These are phyloP conservation scores for Agapanthus africanus DNA, from an alignment of 106 monocot species.

Conservation along the genomic window DNA sequence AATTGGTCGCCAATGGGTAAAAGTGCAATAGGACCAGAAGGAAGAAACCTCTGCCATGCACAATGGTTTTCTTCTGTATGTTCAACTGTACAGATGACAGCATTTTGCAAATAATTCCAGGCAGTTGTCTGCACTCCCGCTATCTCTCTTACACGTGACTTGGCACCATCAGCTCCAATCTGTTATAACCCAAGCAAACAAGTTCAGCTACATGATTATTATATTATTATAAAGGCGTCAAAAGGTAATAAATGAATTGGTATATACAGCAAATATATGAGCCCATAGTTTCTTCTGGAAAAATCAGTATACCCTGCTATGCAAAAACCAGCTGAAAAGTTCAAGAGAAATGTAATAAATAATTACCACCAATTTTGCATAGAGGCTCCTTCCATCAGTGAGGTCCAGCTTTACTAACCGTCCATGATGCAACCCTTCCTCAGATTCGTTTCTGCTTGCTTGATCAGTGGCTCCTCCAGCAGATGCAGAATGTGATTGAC, in stretches of 20 bases:
- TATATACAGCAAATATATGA: neutral
- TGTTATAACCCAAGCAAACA: slow-evolving; percentile 20
- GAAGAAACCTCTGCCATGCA: slow-evolving; percentile 98
- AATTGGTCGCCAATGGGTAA: slow-evolving; percentile 74
- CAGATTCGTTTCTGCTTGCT: slow-evolving; percentile 1
- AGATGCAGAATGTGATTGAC: slow-evolving; percentile 20
- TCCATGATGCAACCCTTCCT: slow-evolving; percentile 10
- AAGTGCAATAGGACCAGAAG: slow-evolving; percentile 93
- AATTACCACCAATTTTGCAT: slow-evolving; percentile 92
- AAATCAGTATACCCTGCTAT: neutral
- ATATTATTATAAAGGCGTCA: neutral
- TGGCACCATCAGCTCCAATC: slow-evolving; percentile 98
- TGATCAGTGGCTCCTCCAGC: slow-evolving; percentile 9
- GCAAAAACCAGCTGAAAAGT: neutral
- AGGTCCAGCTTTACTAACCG: slow-evolving; percentile 57
- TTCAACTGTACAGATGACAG: slow-evolving; percentile 88
- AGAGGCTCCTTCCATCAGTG: slow-evolving; percentile 54
- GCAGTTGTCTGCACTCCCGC: slow-evolving; percentile 67
- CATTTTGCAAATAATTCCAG: slow-evolving; percentile 87
- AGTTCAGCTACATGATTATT: neutral
- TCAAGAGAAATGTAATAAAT: neutral
- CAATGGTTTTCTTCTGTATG: slow-evolving; percentile 63
- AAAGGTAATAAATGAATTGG: neutral
- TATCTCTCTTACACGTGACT: slow-evolving; percentile 74
- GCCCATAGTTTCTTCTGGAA: neutral